Base-by-base conservation (phyloP, 2,329 filamentous ascomycete species). In the Hypoxylon sp. region DNA sequence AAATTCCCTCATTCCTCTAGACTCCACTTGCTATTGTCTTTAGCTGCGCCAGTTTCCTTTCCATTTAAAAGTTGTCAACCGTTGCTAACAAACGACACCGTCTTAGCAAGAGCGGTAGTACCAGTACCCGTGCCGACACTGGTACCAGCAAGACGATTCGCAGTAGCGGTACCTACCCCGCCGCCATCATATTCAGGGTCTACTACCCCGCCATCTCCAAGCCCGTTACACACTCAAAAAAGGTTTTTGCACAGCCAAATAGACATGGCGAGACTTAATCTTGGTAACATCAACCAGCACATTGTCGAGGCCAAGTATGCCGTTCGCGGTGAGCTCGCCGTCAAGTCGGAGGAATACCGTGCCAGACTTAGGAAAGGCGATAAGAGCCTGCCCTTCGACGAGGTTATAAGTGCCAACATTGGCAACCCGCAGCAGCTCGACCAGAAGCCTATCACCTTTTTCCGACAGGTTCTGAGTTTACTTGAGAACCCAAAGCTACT, bases 381-480 rank as follows among this genome's bases (percentile, higher is more conserved):
- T 71, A 78, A 75, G 62, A 78, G 78, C 75, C 85, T 98, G 52
- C 95, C 96, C 50, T 99, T 99, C 80, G 85, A 92, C 74, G 87
- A 93, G 64, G 90, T 99, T 80, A 95, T 99, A 82, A 94, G 92
- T 68, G 96, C 96, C 81, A 99, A 99, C 83, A 99, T 99, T 76
- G 96, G 96, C 77, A 99, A 99, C 84, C 96, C 96, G 3, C 96
- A 99, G 81, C 96, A 99, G 82, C 89, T 99, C 68, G 96, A 97
- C 82, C 96, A 99, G 86, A 96, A 98, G 85, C 96, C 96, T 75
- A 95, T 99, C 75, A 99, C 96, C 72, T 99, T 97, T 85, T 97
- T 99, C 88, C 90, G 96, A 73, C 95, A 99, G 82, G 96, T 99
- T 26, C 87, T 96, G 75, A 97, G 93, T 81, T 80, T 99, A 67